phyloP scores from a whole-genome alignment of 257 asterid species.

The Gynochthodes officinalis region DNA sequence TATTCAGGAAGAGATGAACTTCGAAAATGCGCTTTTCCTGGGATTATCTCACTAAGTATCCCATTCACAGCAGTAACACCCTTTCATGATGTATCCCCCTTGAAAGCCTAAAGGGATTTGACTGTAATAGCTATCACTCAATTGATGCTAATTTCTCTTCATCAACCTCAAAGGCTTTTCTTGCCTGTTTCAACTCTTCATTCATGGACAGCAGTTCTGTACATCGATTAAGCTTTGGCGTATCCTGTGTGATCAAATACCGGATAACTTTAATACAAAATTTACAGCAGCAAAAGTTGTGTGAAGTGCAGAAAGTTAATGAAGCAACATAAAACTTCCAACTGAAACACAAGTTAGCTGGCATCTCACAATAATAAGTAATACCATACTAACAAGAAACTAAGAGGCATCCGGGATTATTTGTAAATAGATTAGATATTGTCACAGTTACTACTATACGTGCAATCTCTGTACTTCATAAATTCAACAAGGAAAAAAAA shows the following conservation, averaged over 20 bases:
- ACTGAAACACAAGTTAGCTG: not conserved
- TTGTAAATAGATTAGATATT: not conserved
- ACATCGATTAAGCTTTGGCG: constrained; percentile 75
- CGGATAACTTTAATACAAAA: not conserved
- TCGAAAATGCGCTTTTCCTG: too few relatives aligned
- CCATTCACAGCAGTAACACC: too few relatives aligned
- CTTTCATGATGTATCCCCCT: not conserved
- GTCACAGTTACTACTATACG: too few relatives aligned
- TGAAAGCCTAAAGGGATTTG: not conserved
- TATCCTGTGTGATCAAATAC: constrained; percentile 47
- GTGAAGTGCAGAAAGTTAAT: not conserved
- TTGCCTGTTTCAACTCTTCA: constrained; percentile 89
- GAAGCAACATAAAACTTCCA: not conserved
- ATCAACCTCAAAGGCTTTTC: constrained; percentile 74
- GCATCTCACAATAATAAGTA: not conserved
- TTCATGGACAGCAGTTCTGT: constrained; percentile 80
- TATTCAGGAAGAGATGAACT: too few relatives aligned
- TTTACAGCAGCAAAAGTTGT: not conserved
- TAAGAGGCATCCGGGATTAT: not conserved
- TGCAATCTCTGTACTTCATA: not conserved
- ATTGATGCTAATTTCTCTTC: constrained; percentile 74
- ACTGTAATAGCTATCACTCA: constrained; percentile 32
- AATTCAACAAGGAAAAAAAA: not conserved
- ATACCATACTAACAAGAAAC: not conserved
- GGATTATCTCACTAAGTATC: too few relatives aligned